phyloP scores from a whole-genome alignment of 176 grass and related monocot genomes.

The Oryza glaberrima region DNA sequence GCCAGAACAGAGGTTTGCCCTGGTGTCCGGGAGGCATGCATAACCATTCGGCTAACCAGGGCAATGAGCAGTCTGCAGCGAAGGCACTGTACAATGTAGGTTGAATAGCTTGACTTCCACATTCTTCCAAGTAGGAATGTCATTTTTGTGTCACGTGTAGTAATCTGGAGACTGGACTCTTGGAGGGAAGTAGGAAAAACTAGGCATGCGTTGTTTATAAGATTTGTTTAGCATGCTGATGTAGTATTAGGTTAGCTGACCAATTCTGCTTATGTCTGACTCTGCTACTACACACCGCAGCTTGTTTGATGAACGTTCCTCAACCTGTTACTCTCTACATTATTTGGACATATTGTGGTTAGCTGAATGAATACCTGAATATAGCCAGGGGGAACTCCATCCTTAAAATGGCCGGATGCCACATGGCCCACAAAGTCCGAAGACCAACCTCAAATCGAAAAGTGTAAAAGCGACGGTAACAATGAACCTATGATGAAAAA shows the following conservation, averaged over 20 bases:
- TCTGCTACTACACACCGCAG: background rate
- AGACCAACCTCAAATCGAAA: too few relatives aligned
- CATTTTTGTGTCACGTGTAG: conserved; percentile 17
- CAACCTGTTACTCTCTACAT: background rate
- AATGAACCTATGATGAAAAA: too few relatives aligned
- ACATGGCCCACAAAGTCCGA: too few relatives aligned
- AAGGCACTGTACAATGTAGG: conserved; percentile 29
- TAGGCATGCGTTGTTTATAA: conserved; percentile 46
- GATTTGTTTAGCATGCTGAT: conserved; percentile 37
- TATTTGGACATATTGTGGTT: background rate
- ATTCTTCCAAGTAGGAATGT: background rate
- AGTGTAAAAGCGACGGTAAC: too few relatives aligned
- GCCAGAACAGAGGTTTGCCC: background rate
- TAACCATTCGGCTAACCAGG: background rate
- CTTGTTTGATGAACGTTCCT: conserved; percentile 7
- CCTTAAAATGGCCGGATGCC: too few relatives aligned
- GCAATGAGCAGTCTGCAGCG: background rate
- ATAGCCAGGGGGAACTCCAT: too few relatives aligned
- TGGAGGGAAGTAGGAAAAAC: conserved; percentile 17
- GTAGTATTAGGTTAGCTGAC: conserved; percentile 41
- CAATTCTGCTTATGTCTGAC: conserved; percentile 6
- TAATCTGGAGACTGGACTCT: background rate
- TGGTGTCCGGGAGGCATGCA: background rate
- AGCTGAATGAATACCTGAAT: too few relatives aligned
- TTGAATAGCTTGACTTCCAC: background rate